phyloP scores from a whole-genome alignment of 768 basidiomycete species.

The Mycena belliarum region DNA sequence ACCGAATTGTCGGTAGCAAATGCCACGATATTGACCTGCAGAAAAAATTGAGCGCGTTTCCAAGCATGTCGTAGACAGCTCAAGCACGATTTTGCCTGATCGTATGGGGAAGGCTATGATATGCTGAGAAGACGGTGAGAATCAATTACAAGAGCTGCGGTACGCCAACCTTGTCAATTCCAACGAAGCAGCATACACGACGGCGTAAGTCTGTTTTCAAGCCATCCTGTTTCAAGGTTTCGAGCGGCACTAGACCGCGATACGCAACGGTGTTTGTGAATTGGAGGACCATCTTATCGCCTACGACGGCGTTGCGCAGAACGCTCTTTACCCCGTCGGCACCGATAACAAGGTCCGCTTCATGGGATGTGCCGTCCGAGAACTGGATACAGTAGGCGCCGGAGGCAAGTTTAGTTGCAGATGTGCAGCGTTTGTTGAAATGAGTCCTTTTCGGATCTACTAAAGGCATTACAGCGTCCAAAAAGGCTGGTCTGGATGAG shows the following conservation, averaged over 20 bases:
- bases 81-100: conserved; percentile 38
- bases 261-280: conserved; percentile 53
- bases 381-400: conserved; percentile 43
- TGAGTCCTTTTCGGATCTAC: conserved; percentile 43
- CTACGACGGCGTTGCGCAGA: conserved; percentile 39
- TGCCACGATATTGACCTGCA: conserved; percentile 49
- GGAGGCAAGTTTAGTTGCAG: conserved; percentile 37
- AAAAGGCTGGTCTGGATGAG: conserved; percentile 46
- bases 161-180: conserved; percentile 41
- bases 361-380: conserved; percentile 46
- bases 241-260: conserved; percentile 46
- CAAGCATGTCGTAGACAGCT: not conserved
- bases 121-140: conserved; percentile 37
- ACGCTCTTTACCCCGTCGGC: conserved; percentile 56
- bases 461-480: conserved; percentile 48
- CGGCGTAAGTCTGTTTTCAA: conserved; percentile 39
- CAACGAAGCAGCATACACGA: conserved; percentile 44
- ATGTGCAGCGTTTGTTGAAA: conserved; percentile 52
- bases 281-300: conserved; percentile 28
- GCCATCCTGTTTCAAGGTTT: conserved; percentile 41
- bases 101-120: conserved; percentile 53
- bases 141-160: conserved; percentile 5
- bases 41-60: not conserved
- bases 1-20: conserved; percentile 36
- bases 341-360: conserved; percentile 48